Evolutionary conservation across 805 yeast genomes (phyloP).

Genomic region (Teunomyces barrocoloradensis): DNA sequence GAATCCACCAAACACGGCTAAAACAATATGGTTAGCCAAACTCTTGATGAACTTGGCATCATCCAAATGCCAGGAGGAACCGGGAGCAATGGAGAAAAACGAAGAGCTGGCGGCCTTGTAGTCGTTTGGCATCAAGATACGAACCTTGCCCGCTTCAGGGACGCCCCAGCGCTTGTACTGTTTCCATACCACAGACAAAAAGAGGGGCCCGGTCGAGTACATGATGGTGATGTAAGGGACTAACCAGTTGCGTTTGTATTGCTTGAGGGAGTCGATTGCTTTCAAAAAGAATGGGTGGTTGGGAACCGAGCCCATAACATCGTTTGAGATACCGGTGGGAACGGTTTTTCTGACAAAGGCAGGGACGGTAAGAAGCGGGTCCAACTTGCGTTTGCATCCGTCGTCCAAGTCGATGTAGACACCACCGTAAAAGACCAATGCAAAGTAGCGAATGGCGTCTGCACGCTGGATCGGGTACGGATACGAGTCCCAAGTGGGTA

Average conservation of each 20-base stretch:
- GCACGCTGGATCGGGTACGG: slow-evolving; percentile 84
- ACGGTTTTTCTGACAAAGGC: slow-evolving; percentile 84
- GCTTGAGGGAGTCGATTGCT: slow-evolving; percentile 60
- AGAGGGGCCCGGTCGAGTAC: slow-evolving; percentile 91
- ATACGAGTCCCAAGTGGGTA: slow-evolving; percentile 73
- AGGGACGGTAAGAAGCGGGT: slow-evolving; percentile 76
- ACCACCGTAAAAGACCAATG: slow-evolving; percentile 82
- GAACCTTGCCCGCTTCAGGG: slow-evolving; percentile 61
- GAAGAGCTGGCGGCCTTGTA: slow-evolving; percentile 61
- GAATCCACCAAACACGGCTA: slow-evolving; percentile 72
- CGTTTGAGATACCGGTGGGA: slow-evolving; percentile 91
- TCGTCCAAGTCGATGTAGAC: slow-evolving; percentile 88
- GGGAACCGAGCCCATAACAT: slow-evolving; percentile 88
- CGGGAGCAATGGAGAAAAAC: slow-evolving; percentile 72
- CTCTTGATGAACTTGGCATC: slow-evolving; percentile 79
- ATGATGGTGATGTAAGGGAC: slow-evolving; percentile 89
- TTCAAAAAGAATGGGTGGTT: slow-evolving; percentile 80
- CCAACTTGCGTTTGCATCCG: slow-evolving; percentile 76
- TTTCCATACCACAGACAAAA: slow-evolving; percentile 82
- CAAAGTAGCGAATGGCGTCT: slow-evolving; percentile 86
- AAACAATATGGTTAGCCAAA: slow-evolving; percentile 69
- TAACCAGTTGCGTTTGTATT: slow-evolving; percentile 66
- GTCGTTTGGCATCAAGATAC: slow-evolving; percentile 69
- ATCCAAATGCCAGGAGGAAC: slow-evolving; percentile 90
- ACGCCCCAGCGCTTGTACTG: slow-evolving; percentile 80